Evolutionary conservation across 495 filamentous ascomycete species (phyloP).

Genomic region (Penicillium coprophilum): DNA sequence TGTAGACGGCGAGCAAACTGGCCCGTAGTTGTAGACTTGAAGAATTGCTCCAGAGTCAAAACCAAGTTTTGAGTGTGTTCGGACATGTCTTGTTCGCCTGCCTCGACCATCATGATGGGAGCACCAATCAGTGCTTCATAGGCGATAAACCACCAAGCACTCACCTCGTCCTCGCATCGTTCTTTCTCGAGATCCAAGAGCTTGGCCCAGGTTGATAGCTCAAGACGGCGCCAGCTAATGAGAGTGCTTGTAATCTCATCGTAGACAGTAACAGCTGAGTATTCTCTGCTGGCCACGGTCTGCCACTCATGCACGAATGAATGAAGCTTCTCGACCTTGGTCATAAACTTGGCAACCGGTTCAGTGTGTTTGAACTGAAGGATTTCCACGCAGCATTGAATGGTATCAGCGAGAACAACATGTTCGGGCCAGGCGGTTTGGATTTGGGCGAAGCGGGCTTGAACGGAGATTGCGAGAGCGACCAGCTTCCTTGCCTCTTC

Average conservation of each 20-base stretch:
- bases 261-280: slow-evolving; percentile 65
- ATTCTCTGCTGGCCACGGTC: slow-evolving; percentile 76
- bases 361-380: slow-evolving; percentile 75
- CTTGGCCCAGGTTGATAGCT: slow-evolving; percentile 86
- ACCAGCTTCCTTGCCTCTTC: slow-evolving; percentile 70
- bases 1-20: slow-evolving; percentile 73
- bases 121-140: slow-evolving; percentile 83
- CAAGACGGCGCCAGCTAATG: slow-evolving; percentile 83
- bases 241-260: slow-evolving; percentile 73
- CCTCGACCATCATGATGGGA: slow-evolving; percentile 61
- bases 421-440: slow-evolving; percentile 70
- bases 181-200: slow-evolving; percentile 83
- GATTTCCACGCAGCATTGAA: slow-evolving; percentile 69
- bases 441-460: slow-evolving; percentile 67
- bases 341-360: slow-evolving; percentile 80
- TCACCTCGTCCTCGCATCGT: slow-evolving; percentile 70
- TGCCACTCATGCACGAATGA: slow-evolving; percentile 88
- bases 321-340: slow-evolving; percentile 81
- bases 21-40: slow-evolving; percentile 69
- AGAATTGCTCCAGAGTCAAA: slow-evolving; percentile 69
- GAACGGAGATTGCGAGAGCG: slow-evolving; percentile 60
- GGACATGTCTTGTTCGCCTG: slow-evolving; percentile 53
- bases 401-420: slow-evolving; percentile 71
- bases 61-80: slow-evolving; percentile 67
- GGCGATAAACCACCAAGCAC: slow-evolving; percentile 94